Percentiles rank a stretch among this genome's conserved stretches.
phyloP scores from a whole-genome alignment of 2,329 filamentous ascomycete genomes.

The Lachnellula suecica region DNA sequence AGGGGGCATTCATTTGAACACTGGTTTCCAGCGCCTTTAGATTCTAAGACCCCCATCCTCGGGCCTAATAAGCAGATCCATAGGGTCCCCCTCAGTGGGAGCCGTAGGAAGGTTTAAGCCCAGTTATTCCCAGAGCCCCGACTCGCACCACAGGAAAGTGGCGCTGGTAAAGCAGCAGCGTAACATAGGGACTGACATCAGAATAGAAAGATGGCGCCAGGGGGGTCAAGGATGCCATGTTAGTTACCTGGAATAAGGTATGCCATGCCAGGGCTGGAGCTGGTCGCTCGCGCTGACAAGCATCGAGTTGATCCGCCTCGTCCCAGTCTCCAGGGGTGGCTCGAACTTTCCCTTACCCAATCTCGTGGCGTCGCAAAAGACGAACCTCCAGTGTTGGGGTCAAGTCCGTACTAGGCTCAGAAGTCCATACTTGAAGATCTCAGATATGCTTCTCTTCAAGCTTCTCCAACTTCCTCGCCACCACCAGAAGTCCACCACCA shows the following conservation, averaged over 20 bases:
- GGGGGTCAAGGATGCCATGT: conserved; percentile 21
- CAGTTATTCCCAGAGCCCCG: background rate
- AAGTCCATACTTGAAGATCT: conserved; percentile 23
- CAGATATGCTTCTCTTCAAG: conserved; percentile 25
- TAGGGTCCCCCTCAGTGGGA: background rate
- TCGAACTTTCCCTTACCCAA: conserved; percentile 19
- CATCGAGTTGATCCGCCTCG: conserved; percentile 28
- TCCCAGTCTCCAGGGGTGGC: conserved; percentile 16
- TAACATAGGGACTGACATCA: conserved; percentile 22
- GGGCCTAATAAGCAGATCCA: too few relatives aligned
- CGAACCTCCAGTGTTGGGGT: conserved; percentile 25
- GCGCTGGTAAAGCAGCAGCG: conserved; percentile 11
- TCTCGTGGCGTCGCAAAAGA: conserved; percentile 31
- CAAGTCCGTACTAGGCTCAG: conserved; percentile 11
- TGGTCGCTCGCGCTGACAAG: conserved; percentile 28
- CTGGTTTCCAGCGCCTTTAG: too few relatives aligned
- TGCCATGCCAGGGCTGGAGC: conserved; percentile 28
- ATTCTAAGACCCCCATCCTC: too few relatives aligned
- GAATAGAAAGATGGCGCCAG: conserved; percentile 28
- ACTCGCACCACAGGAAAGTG: background rate
- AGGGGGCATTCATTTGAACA: too few relatives aligned
- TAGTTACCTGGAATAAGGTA: conserved; percentile 14
- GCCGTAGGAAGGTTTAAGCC: background rate
- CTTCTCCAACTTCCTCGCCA: conserved; percentile 15
- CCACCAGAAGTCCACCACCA: conserved; percentile 9